phyloP scores from a whole-genome alignment of 257 asterid species.

The Fraxinus quadrangulata region DNA sequence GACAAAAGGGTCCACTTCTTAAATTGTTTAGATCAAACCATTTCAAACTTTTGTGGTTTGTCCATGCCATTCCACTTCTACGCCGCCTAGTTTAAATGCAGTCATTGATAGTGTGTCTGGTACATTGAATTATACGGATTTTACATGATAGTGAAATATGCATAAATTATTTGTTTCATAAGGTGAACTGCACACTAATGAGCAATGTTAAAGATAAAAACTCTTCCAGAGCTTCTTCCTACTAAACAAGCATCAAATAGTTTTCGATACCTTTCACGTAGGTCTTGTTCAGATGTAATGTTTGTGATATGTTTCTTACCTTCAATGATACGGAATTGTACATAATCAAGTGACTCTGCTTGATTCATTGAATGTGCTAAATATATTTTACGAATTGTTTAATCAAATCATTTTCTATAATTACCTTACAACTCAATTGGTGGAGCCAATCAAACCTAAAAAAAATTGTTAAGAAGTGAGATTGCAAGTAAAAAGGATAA shows the following conservation, averaged over 20 bases:
- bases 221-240: neutral
- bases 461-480: neutral
- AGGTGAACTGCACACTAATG: neutral
- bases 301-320: neutral
- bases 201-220: neutral
- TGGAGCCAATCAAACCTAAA: neutral
- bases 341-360: neutral
- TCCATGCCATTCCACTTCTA: neutral
- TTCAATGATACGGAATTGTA: neutral
- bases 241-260: no score
- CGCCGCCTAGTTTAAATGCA: neutral
- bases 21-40: conserved; percentile 19
- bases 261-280: neutral
- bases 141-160: neutral
- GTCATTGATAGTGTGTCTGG: neutral
- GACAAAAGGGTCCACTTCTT: conserved; percentile 41
- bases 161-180: no score
- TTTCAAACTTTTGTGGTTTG: conserved; percentile 24
- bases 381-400: neutral
- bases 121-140: neutral
- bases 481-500: neutral
- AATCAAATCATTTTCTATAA: neutral
- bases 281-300: neutral
- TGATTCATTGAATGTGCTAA: neutral
- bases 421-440: neutral